These are phyloP conservation scores for Corylus heterophylla DNA, from an alignment of 306 rosid species.

Conservation along the genomic window DNA sequence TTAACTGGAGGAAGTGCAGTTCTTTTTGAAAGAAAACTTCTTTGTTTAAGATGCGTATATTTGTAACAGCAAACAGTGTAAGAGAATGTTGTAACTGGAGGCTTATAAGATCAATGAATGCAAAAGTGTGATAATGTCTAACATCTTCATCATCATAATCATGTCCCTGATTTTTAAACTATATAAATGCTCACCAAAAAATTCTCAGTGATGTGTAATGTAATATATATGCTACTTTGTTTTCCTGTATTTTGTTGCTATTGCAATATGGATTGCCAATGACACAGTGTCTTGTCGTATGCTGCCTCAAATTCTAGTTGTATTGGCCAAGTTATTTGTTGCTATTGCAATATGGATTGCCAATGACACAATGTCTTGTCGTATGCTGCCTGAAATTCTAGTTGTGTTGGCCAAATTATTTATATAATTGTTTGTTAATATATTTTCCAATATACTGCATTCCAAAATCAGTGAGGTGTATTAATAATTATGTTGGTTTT, in stretches of 20 bases:
- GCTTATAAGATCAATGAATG: slow-evolving; percentile 5
- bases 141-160: slow-evolving; percentile 6
- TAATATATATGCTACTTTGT: slow-evolving; percentile 1
- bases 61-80: background rate
- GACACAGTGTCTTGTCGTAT: slow-evolving; percentile 7
- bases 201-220: background rate
- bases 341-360: slow-evolving; percentile 6
- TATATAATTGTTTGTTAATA: slow-evolving; percentile 15
- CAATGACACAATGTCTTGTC: slow-evolving; percentile 10
- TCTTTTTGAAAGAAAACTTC: slow-evolving; percentile 1
- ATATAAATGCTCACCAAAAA: background rate
- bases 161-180: background rate
- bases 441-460: background rate
- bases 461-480: slow-evolving; percentile 1
- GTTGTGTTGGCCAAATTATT: background rate
- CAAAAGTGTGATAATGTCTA: background rate
- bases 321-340: background rate
- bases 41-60: background rate
- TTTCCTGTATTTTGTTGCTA: slow-evolving; percentile 4
- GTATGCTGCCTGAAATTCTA: slow-evolving; percentile 9
- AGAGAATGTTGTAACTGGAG: slow-evolving; percentile 3
- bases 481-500: slow-evolving; percentile 7
- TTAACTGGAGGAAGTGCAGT: slow-evolving; percentile 12
- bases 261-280: slow-evolving; percentile 8
- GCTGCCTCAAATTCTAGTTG: slow-evolving; percentile 10